Percentiles rank a stretch among this genome's conserved stretches.
Evolutionary conservation across 305 asterid genomes (phyloP).

Genomic region (Lippia alba): DNA sequence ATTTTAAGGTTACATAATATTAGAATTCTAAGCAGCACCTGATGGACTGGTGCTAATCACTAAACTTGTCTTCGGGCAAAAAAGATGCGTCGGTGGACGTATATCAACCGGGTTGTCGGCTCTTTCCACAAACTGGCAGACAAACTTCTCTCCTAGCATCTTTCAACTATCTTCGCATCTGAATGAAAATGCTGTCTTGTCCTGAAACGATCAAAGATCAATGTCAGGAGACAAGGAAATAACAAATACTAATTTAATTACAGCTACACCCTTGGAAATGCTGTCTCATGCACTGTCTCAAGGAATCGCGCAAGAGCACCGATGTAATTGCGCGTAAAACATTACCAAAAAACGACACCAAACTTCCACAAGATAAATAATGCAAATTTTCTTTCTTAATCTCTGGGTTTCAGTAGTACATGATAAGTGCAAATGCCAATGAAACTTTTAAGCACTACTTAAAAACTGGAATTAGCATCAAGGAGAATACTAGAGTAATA

Average conservation of each 20-base stretch:
- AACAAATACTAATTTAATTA: not conserved
- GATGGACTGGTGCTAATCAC: not conserved
- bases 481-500: not conserved
- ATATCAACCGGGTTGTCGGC: not conserved
- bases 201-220: constrained; percentile 34
- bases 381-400: not conserved
- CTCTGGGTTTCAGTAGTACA: not conserved
- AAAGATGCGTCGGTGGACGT: constrained; percentile 13
- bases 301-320: no score
- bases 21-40: constrained; percentile 16
- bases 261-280: no score
- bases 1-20: constrained; percentile 19
- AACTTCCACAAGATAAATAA: not conserved
- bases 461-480: not conserved
- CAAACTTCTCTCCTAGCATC: constrained; percentile 25
- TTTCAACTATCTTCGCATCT: constrained; percentile 29
- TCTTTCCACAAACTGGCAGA: not conserved
- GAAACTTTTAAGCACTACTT: not conserved
- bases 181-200: constrained; percentile 19
- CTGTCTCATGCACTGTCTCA: no score
- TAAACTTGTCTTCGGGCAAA: constrained; percentile 16
- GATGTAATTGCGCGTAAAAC: no score
- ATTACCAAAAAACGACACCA: no score
- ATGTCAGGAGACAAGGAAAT: constrained; percentile 1
- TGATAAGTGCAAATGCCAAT: not conserved